Evolutionary conservation across 306 rosid genomes (phyloP), one percentile per base, ranked within the genome.

Genomic region (Lathyrus sativus): DNA sequence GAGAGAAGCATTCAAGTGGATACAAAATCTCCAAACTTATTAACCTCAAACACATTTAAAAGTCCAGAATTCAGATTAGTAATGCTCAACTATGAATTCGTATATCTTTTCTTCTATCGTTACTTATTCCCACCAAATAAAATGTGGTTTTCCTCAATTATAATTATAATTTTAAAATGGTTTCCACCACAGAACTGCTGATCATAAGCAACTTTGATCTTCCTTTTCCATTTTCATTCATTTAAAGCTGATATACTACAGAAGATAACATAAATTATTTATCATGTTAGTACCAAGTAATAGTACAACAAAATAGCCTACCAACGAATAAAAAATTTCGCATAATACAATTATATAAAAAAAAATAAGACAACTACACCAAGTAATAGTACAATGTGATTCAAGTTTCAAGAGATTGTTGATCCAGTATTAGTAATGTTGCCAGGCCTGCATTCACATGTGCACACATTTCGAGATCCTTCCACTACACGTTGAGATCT

Each of bases 401-500:
- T 41, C 69, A 55, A 44, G 66, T 74, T 10, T 54, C 65, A 66
- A 51, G 75, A 81, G 53, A 77, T 14, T 4, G 39, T 26, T 35
- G 77, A 37, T 45, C 57, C 70, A 17, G 86, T 12, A 61, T 22
- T 60, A 1, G 92, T 84, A 11, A 33, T 41, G 83, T 92, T 92
- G 56, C 76, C 39, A 26, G 49, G 81, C 74, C 80, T 80, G 86
- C 98, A 93, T 42, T 90, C 86, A 62, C 98, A 93, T 13, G 80
- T 80, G 69, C 98, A 93, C 48, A 78, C 6, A 72, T 79, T 85
- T 81, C 98, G 87, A 0, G 98, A 90, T 57, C 86, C 97, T 77
- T 86, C 83, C 48, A 93, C 98, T 10, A 88, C 82, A 0, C 98
- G 98, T 61, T 90, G 97, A 35, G 97, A 88, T 74, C 98, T 88